Evolutionary conservation across 108 stramenopile genomes (phyloP), one percentile per base, ranked within the genome.

Genomic region (Parietichytrium sp.): DNA sequence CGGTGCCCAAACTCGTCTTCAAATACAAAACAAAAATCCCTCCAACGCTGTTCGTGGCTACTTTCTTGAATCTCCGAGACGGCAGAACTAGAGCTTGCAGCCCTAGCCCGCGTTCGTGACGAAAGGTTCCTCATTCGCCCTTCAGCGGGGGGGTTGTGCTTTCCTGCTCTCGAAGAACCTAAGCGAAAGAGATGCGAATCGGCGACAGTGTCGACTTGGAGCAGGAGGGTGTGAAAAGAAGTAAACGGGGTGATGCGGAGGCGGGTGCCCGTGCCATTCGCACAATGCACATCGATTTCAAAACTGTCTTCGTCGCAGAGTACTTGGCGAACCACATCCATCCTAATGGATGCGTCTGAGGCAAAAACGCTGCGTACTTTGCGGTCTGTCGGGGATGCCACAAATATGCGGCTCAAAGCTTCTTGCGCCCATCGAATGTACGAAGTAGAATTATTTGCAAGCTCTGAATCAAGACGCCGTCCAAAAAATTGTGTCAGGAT

Each of bases 391-490:
- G 61, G 38, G n/a, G 42, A 36, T 6, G 45, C 42, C 13, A 42
- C n/a, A 20, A 72, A 42, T n/a, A 33, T 33, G 23, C 45, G 38
- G 20, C 45, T 42, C 8, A 72, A 20, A 12, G 61, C 61, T 16
- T 72, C 61, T 7, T 33, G 10, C 0, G 61, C 61, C 61, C 61
- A 72, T 33, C 61, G 61, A 72, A 72, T 72, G 38, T 45, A 45
- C 10, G 36, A 3, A n/a, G n/a, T n/a, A n/a, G n/a, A n/a, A 3
- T 72, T 33, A 1, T 33, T 33, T 33, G 36, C 61, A 25, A 72
- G 38, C 18, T 72, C 61, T n/a, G 38, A n/a, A 27, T 72, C n/a
- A 8, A 72, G 33, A 16, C 61, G 6, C 10, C 45, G 61, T 25
- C 45, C 61, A 1, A 72, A 42, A 7, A 72, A 33, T 42, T 72